Base-by-base conservation (phyloP, 164 flowering plant genomes). In the Saururus chinensis region DNA sequence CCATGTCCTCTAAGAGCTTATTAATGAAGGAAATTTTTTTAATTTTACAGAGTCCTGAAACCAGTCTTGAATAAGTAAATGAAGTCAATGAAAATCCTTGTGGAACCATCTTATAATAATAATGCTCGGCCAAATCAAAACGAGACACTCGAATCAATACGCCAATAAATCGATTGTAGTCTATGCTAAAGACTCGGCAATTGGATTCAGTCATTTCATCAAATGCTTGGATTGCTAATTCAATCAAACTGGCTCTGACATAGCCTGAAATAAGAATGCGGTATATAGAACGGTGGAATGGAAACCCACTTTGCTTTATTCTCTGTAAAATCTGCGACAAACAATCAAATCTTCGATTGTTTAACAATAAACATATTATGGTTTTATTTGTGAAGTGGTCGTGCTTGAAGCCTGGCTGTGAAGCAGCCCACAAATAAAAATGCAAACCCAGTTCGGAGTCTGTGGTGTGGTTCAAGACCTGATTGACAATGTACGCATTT, bases 101-200 rank as follows among this genome's bases (percentile, higher is more conserved):
- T 9, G 71, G 73, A 19, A 66, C 54, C 93, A 95, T 80, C 21
- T 59, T 53, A 64, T 57, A 10, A 71, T 87, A 91, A 70, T 89
- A 89, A 40, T 68, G 64, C 76, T 87, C 81, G 13, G 96, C 92
- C 41, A 85, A 68, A 56, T 91, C 86, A 73, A 87, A 79, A 7
- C 80, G 84, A 11, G 79, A 75, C 9, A 80, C 76, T 40, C 72
- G 70, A 19, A 91, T 64, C 58, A 95, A 72, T 3, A 90, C 97
- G 22, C 96, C 99, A 58, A 95, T 86, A 72, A 87, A 76, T 52
- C 93, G 74, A 67, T 89, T 87, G 66, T 89, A 95, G 71, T 95
- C 99, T 40, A 82, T 57, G 73, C 87, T 66, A 67, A 87, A 84
- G n/a, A 87, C 85, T 56, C 83, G 80, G 66, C 92, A 88, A 53